Conservation (phyloP, 345 rosid species). For the Salix dunnii region DNA sequence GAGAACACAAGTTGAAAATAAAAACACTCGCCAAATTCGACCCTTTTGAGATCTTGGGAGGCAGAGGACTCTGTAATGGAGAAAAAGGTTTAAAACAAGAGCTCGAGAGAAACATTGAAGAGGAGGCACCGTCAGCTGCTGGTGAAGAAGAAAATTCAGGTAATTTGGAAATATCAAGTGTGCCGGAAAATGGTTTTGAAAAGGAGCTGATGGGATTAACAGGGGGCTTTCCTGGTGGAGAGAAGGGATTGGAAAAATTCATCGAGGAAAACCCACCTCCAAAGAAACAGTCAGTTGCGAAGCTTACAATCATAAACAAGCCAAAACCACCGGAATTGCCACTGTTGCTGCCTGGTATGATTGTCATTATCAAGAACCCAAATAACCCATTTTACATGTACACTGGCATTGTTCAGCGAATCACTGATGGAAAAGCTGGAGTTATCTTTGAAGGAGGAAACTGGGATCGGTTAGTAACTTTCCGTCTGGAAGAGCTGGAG, state of each 20-base stretch:
- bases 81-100: slow-evolving; percentile 66
- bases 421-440: slow-evolving; percentile 88
- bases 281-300: slow-evolving; percentile 21
- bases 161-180: slow-evolving; percentile 3
- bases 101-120: slow-evolving; percentile 45
- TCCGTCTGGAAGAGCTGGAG: slow-evolving; percentile 77
- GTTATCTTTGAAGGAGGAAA: slow-evolving; percentile 86
- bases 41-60: slow-evolving; percentile 66
- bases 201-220: slow-evolving; percentile 90
- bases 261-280: slow-evolving; percentile 76
- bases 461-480: slow-evolving; percentile 76
- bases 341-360: slow-evolving; percentile 87
- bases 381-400: slow-evolving; percentile 82
- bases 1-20: slow-evolving; percentile 19
- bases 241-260: slow-evolving; percentile 63
- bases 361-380: slow-evolving; percentile 69
- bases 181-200: slow-evolving; percentile 62
- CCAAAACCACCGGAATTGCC: slow-evolving; percentile 73
- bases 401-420: slow-evolving; percentile 86
- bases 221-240: slow-evolving; percentile 89
- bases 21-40: slow-evolving; percentile 50
- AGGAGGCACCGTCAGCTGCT: slow-evolving; percentile 15
- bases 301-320: slow-evolving; percentile 37
- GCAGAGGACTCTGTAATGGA: slow-evolving; percentile 83
- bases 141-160: slow-evolving; percentile 13